Percentiles rank a stretch among this genome's conserved stretches.
Conservation (phyloP, 1,284 basidiomycete species). For the Hortiboletus rubellus region DNA sequence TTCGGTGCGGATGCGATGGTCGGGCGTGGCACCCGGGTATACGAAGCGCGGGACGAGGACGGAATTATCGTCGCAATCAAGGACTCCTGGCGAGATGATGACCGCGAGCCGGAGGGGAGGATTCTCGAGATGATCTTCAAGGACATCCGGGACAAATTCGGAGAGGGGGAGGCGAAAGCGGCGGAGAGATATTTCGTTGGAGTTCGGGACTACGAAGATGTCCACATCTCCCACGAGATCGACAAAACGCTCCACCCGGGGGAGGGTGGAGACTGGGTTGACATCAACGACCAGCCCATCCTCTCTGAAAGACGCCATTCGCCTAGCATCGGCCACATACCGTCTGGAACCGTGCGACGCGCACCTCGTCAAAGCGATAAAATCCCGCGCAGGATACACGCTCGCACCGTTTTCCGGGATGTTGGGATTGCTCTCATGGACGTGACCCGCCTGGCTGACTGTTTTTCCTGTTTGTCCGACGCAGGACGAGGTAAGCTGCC, state of each 20-base stretch:
- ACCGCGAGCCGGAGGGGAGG: neutral
- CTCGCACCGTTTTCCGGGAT: slow-evolving; percentile 8
- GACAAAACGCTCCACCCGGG: neutral
- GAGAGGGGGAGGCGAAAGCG: neutral
- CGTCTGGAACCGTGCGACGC: neutral
- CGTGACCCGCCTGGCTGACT: neutral
- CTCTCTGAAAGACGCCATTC: neutral
- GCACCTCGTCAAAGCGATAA: too few species aligned
- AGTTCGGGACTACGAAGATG: slow-evolving; percentile 3
- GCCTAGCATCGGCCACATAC: neutral
- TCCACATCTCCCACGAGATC: neutral
- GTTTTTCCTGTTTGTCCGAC: neutral
- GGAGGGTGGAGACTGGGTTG: neutral
- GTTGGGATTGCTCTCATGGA: neutral
- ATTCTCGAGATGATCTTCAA: neutral
- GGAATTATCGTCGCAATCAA: slow-evolving; percentile 5
- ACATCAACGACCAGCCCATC: neutral
- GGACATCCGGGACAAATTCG: neutral
- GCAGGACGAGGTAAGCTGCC: neutral
- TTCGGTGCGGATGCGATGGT: slow-evolving; percentile 10
- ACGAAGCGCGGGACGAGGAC: neutral
- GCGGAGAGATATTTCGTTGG: slow-evolving; percentile 3
- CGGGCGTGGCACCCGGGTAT: slow-evolving; percentile 10
- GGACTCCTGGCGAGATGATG: slow-evolving; percentile 6
- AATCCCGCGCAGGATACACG: neutral